Evolutionary conservation across 2,329 filamentous ascomycete species (phyloP), one percentile per base, ranked within the genome.

Genomic region (Colletotrichum noveboracense): DNA sequence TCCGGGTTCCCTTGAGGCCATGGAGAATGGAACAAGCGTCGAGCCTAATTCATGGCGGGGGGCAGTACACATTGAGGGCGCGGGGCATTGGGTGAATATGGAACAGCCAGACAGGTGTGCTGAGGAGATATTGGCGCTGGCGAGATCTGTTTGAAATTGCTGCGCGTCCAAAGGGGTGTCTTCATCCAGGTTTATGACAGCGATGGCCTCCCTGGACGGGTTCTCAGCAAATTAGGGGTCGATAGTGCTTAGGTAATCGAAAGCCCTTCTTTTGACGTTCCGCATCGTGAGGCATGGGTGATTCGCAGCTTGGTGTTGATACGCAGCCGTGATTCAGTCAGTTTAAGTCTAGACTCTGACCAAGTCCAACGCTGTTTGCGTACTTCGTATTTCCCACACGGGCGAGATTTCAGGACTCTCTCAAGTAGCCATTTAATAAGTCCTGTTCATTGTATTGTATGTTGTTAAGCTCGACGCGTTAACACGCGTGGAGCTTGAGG

Each of bases 41-140:
- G 75, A 86, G 32, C 90, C 92, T 82, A 85, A 85, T 7, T 87
- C 89, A 74, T 93, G 91, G 79, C 85, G 86, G 66, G 89, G 90
- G 1, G 82, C 85, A 38, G 88, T 80, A 66, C 83, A 92, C 21
- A 84, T 94, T 14, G 88, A 92, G 18, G 88, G 88, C 1, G 92
- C 92, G 6, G 93, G 93, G 0, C 93, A 94, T 84, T 94, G 93
- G 93, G 89, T 93, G 43, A 92, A 93, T 80, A 91, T 94, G 82
- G 92, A 94, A 81, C 87, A 91, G 80, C 89, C 91, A 2, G 87
- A 90, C 7, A 21, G 60, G 34, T 34, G 62, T 7, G 61, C 30
- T 5, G 24, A 28, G 3, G 62, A 55, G 28, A 75, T 76, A 9
- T 13, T 75, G 5, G 24, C 38, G 0, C 7, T 64, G 1, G 61